Conservation (phyloP, 1,284 basidiomycete genomes). For the Cutaneotrichosporon mucoides region DNA sequence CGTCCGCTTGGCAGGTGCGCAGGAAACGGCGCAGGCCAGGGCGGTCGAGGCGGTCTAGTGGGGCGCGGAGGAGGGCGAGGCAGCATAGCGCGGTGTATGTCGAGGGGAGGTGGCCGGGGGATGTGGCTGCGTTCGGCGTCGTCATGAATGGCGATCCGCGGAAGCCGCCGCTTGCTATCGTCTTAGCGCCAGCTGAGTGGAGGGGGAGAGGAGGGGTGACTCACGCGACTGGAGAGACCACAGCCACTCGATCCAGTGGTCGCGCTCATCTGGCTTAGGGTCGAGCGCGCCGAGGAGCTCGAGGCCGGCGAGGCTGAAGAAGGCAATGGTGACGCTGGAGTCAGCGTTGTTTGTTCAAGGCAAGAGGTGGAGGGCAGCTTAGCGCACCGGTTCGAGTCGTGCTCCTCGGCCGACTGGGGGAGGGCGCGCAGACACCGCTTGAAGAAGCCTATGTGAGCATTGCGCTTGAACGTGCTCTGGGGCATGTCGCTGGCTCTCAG, state of each 20-base stretch:
- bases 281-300: conserved; percentile 65
- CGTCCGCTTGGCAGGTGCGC: conserved; percentile 63
- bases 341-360: not conserved
- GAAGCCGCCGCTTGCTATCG: conserved; percentile 64
- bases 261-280: conserved; percentile 55
- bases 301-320: conserved; percentile 74
- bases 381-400: conserved; percentile 46
- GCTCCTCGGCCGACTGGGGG: conserved; percentile 37
- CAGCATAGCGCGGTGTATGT: conserved; percentile 81
- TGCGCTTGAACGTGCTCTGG: conserved; percentile 46
- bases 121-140: conserved; percentile 52
- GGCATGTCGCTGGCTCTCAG: conserved; percentile 4
- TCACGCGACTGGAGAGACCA: conserved; percentile 70
- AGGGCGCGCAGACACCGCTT: conserved; percentile 40
- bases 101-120: conserved; percentile 80
- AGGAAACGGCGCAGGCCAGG: conserved; percentile 62
- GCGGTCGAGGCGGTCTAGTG: conserved; percentile 65
- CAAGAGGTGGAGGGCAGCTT: not conserved
- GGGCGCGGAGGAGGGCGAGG: conserved; percentile 76
- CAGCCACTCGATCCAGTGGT: conserved; percentile 73
- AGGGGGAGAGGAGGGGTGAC: conserved; percentile 7
- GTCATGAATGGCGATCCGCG: conserved; percentile 67
- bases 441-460: conserved; percentile 47
- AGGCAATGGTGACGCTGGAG: conserved; percentile 69
- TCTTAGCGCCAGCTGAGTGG: not conserved